Percentiles rank a stretch among this genome's conserved stretches.
Conservation (phyloP, 2,329 filamentous ascomycete genomes). For the Dichotomopilus funicola region DNA sequence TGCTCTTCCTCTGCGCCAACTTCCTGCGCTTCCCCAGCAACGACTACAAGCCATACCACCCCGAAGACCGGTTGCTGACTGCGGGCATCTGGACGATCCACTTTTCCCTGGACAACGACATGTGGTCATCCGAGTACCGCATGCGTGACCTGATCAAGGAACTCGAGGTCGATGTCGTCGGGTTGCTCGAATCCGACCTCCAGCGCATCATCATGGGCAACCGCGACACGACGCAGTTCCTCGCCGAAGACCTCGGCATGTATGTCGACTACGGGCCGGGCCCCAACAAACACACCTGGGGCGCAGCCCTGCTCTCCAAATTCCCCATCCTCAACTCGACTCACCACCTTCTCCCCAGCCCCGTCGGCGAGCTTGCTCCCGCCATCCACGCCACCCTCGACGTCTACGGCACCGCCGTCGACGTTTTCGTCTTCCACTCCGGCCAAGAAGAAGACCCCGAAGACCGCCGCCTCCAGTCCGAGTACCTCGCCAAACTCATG, state of each 20-base stretch:
- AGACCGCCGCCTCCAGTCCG: constrained; percentile 77
- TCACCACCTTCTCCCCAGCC: constrained; percentile 88
- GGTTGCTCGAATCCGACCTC: constrained; percentile 85
- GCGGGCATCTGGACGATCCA: constrained; percentile 99
- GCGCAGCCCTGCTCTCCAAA: constrained; percentile 84
- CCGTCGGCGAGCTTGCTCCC: constrained; percentile 88
- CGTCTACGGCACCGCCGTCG: constrained; percentile 81
- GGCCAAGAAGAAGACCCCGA: constrained; percentile 95
- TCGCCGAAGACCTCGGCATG: constrained; percentile 96
- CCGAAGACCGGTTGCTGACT: constrained; percentile 78
- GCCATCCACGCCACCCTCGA: constrained; percentile 96
- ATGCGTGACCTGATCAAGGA: constrained; percentile 89
- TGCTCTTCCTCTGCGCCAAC: constrained; percentile 71
- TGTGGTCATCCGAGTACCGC: constrained; percentile 95
- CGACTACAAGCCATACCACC: constrained; percentile 85
- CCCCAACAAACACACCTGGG: constrained; percentile 99
- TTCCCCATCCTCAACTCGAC: constrained; percentile 97
- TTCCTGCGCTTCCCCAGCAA: constrained; percentile 90
- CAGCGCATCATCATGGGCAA: constrained; percentile 99
- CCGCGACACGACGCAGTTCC: constrained; percentile 87
- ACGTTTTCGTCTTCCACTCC: constrained; percentile 97
- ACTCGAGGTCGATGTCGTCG: constrained; percentile 93
- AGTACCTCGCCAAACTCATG: constrained; percentile 87
- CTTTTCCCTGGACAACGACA: constrained; percentile 95
- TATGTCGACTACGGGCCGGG: constrained; percentile 96